Evolutionary conservation across 2,329 filamentous ascomycete species (phyloP), one percentile per base, ranked within the genome.

Genomic region (Cladobotryum mycophilum): DNA sequence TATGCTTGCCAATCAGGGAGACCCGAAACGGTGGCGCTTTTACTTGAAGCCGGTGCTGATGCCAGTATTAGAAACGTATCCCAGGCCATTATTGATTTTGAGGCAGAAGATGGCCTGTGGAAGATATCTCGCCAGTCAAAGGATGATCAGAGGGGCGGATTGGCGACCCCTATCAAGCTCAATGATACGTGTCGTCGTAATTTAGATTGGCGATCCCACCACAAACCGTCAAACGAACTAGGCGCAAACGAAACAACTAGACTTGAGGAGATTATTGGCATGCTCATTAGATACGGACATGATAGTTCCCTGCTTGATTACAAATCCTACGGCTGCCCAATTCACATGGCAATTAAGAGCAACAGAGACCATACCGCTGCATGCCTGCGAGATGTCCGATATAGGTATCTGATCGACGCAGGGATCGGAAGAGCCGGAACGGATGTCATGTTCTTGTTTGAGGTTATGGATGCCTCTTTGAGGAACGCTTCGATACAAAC

Each of bases 201-300:
- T 20, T 20, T 5, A 20, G 20, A 20, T 20, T 3, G 3, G 20
- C 20, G 12, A n/a, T 15, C 17, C 25, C 22, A 7, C 18, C 15
- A 30, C 11, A 12, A 18, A 36, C 6, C 9, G 18, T 5, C 20
- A 14, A 18, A 11, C 25, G 25, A 9, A 8, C 12, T 20, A 3
- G 15, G 17, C 11, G 7, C 9, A 42, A 7, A 49, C 5, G 44
- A 49, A 4, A 48, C 54, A 17, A 41, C 48, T 3, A 47, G 60
- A 14, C 52, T 60, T 33, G 57, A 56, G 4, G 60, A 60, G 20
- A 62, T 62, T 25, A n/a, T 61, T 7, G 52, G 58, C 8, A 51
- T 62, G 55, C 48, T 63, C 2, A 43, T 57, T 15, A 13, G 53
- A 9, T 25, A 52, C 42, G 55, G 55, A 2, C 55, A 45, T n/a